Evolutionary conservation across 768 basidiomycete species (phyloP).

Genomic region (Baorangia bicolor): DNA sequence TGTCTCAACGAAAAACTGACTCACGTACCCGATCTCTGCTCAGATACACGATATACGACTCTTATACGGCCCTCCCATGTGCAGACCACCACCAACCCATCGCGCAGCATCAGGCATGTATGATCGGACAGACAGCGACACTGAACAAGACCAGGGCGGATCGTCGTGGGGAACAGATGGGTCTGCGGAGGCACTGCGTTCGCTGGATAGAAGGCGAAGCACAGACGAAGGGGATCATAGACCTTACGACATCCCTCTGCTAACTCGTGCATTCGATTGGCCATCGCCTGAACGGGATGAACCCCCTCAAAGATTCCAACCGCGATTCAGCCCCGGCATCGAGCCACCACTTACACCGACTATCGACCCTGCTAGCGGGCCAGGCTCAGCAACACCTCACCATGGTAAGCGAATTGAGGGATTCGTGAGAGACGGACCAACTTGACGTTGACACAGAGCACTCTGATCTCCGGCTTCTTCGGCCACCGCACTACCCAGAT

Average conservation of each 20-base stretch:
- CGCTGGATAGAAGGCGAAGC: slow-evolving; percentile 16
- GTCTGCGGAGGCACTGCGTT: slow-evolving; percentile 7
- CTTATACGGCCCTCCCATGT: slow-evolving; percentile 27
- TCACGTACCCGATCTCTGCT: slow-evolving; percentile 17
- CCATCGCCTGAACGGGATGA: slow-evolving; percentile 22
- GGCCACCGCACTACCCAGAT: slow-evolving; percentile 18
- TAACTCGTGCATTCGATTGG: slow-evolving; percentile 27
- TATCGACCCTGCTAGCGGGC: slow-evolving; percentile 7
- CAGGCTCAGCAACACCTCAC: slow-evolving; percentile 7
- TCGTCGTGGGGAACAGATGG: slow-evolving; percentile 33
- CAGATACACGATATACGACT: slow-evolving; percentile 10
- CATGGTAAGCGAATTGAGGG: slow-evolving; percentile 18
- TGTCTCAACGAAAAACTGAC: slow-evolving; percentile 16
- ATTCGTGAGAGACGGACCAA: not conserved
- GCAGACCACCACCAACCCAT: slow-evolving; percentile 22
- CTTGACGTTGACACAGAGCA: slow-evolving; percentile 18
- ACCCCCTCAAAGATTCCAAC: slow-evolving; percentile 5
- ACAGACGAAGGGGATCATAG: slow-evolving; percentile 13
- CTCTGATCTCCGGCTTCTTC: slow-evolving; percentile 18
- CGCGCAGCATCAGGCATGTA: slow-evolving; percentile 13
- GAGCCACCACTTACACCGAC: slow-evolving; percentile 21
- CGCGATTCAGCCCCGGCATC: slow-evolving; percentile 3
- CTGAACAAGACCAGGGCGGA: slow-evolving; percentile 45
- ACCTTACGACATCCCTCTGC: slow-evolving; percentile 15
- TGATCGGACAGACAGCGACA: slow-evolving; percentile 39